phyloP scores from a whole-genome alignment of 441 rosid genomes.

The Dalechampia spathulata region DNA sequence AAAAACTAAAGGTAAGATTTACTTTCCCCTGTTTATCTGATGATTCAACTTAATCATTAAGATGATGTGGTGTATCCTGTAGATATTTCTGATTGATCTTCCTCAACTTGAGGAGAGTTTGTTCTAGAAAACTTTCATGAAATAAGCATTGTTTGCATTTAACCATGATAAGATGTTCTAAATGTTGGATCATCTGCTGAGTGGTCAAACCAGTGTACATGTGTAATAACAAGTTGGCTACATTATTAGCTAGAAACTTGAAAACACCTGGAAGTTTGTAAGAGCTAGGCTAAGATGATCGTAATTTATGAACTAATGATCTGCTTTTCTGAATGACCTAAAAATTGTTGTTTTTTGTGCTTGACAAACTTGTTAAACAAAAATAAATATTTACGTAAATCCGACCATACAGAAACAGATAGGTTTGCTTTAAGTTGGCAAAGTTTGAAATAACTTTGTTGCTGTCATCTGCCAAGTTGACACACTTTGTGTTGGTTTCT shows the following conservation, averaged over 20 bases:
- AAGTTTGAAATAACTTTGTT: not conserved
- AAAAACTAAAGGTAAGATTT: conserved; percentile 80
- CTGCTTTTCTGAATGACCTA: too few species aligned
- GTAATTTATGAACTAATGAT: not conserved
- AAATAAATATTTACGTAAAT: too few species aligned
- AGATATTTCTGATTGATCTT: conserved; percentile 1
- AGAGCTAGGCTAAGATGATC: not conserved
- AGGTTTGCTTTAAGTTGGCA: too few species aligned
- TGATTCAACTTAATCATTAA: too few species aligned
- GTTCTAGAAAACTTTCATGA: too few species aligned
- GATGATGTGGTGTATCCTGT: not conserved
- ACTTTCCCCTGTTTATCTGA: conserved; percentile 4
- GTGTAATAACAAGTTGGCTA: not conserved
- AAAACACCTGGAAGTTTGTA: not conserved
- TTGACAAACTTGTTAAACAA: too few species aligned
- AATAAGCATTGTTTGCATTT: not conserved
- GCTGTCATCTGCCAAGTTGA: not conserved
- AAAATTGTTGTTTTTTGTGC: too few species aligned
- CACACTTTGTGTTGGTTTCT: not conserved
- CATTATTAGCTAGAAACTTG: conserved; percentile 1
- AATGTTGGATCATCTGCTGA: not conserved
- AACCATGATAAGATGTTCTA: too few species aligned
- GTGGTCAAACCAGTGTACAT: not conserved
- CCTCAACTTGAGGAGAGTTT: too few species aligned
- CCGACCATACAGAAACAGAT: too few species aligned